Base-by-base conservation (phyloP, 768 basidiomycete genomes). In the Lactarius tabidus region DNA sequence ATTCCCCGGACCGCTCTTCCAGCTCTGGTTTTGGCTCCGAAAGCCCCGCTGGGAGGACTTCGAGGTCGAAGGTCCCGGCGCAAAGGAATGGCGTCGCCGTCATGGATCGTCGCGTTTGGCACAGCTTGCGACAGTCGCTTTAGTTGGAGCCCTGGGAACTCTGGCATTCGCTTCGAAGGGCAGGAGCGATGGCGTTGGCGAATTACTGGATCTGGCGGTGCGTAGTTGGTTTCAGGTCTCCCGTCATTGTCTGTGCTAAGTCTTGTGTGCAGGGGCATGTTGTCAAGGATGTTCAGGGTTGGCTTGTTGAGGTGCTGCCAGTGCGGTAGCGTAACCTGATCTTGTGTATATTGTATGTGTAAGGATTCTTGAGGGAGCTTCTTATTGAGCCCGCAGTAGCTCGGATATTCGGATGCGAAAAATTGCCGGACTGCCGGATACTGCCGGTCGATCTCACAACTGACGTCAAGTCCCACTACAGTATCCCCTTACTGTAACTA, bases 21-120 rank as follows among this genome's bases (percentile, higher is more conserved):
- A 31, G 38, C 26, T 67, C 28, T 60, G 65, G 66, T 69, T 62
- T 65, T 63, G 57, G 57, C 45, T 69, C 10, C 59, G 65, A 23
- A 57, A 57, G 28, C 2, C 51, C 12, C 51, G 57, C 6, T 68
- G 67, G 67, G 51, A 58, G 6, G 65, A 68, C 48, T 51, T 62
- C 15, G 54, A 58, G 57, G n/a, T 59, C 7, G 18, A 39, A 28
- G 66, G 66, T 12, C 60, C 38, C 2, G 60, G 65, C 1, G 65
- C 55, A 38, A 31, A 57, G 23, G 31, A 39, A 48, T 66, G 65
- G 65, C 65, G 56, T 26, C 56, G 56, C 23, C 38, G 38, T 17
- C 60, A 66, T 35, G 48, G 23, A 31, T 20, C 23, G 10, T 43
- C 64, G 5, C 26, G 7, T 36, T 35, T 10, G 23, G 9, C 38